These are phyloP conservation scores for Tolypocladium paradoxum DNA, from an alignment of 2,329 filamentous ascomycete species.

Conservation along the genomic window DNA sequence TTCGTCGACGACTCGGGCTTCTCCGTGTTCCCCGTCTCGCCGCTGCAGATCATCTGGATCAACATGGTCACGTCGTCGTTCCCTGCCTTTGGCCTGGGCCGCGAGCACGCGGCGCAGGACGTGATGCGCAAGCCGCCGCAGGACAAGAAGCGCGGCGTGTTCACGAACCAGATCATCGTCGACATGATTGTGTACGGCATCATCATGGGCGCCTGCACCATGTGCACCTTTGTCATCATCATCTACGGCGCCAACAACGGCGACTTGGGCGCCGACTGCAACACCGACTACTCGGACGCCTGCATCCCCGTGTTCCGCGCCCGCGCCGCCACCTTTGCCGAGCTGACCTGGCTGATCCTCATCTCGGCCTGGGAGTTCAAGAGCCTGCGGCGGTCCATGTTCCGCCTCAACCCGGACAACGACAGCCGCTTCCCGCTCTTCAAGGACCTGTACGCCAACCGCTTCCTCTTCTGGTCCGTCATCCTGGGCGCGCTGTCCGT, in stretches of 20 bases:
- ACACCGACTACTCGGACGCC: conserved; percentile 41
- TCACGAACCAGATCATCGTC: conserved; percentile 64
- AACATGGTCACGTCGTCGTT: conserved; percentile 87
- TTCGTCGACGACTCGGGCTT: conserved; percentile 63
- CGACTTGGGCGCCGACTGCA: conserved; percentile 51
- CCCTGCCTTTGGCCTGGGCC: conserved; percentile 79
- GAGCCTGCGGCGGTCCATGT: conserved; percentile 59
- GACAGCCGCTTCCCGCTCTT: conserved; percentile 41
- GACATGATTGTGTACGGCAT: conserved; percentile 74
- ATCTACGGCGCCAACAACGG: conserved; percentile 46
- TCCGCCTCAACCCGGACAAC: conserved; percentile 50
- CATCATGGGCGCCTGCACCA: conserved; percentile 62
- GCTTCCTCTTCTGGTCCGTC: conserved; percentile 60
- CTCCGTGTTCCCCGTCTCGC: conserved; percentile 77
- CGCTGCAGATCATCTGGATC: conserved; percentile 85
- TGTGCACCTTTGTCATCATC: conserved; percentile 55
- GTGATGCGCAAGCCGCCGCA: conserved; percentile 76
- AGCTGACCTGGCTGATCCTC: conserved; percentile 63
- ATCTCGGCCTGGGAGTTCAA: conserved; percentile 73
- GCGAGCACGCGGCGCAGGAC: conserved; percentile 63
- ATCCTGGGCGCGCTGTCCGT: conserved; percentile 49
- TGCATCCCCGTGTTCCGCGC: conserved; percentile 57
- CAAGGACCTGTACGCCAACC: conserved; percentile 57
- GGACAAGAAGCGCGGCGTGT: conserved; percentile 55
- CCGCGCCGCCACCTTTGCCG: conserved; percentile 62